Evolutionary conservation across 2,329 filamentous ascomycete species (phyloP), one percentile per base, ranked within the genome.

Genomic region (Achaetomium macrosporum): DNA sequence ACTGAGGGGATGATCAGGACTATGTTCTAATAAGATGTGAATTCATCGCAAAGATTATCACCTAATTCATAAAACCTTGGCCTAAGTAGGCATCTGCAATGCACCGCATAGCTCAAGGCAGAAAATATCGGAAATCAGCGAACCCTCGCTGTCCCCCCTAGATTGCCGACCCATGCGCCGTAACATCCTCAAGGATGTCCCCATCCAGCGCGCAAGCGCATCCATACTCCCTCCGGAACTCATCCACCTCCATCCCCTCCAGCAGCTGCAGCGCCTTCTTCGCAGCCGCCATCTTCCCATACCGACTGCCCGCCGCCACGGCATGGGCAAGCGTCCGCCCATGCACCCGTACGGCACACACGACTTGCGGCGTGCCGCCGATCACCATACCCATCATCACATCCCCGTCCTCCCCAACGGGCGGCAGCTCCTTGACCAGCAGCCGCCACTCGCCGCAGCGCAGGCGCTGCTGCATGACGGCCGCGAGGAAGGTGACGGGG

Each of bases 271-370:
- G 59, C 1, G 83, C 84, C 56, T 72, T 71, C 59, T 82, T 79
- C 12, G 85, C 84, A 1, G 81, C 85, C 12, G 75, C 75, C 5
- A 87, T 68, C 69, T 90, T 91, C 0, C 88, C 90, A 68, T 90
- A 87, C 43, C 87, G 76, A 0, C 80, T 79, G 47, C 83, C 90
- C 59, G 76, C 79, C 1, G 81, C 81, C 35, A 75, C 72, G 1
- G 76, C 80, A 57, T 82, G 75, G 1, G 82, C 80, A n/a, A 88
- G 68, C 10, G 90, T 78, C 40, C 76, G 67, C 12, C 82, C 79
- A 64, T 97, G 92, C 13, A 96, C 77, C 65, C 95, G 76, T 8
- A 96, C 76, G 20, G 82, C 89, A 7, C 85, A 87, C 0, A 88
- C 73, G 6, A 91, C 79, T 59, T 74, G 60, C 25, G 40, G 59